These are phyloP conservation scores for Glycyrrhiza uralensis DNA, from an alignment of 306 rosid species.

Conservation along the genomic window DNA sequence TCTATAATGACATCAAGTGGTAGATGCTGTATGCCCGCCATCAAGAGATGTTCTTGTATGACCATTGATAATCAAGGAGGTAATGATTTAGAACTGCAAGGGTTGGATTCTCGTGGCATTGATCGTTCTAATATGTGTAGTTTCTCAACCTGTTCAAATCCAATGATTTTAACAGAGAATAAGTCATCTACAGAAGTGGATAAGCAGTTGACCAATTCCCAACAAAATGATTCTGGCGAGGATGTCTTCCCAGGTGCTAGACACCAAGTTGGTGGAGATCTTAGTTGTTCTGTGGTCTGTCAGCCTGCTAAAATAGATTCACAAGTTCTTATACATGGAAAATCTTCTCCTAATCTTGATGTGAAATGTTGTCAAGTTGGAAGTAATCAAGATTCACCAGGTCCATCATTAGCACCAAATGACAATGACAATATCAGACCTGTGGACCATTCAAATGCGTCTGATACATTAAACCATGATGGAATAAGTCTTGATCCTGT, in stretches of 20 bases:
- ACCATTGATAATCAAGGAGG: conserved; percentile 34
- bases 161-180: conserved; percentile 36
- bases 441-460: conserved; percentile 35
- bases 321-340: conserved; percentile 26
- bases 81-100: conserved; percentile 32
- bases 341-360: conserved; percentile 38
- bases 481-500: conserved; percentile 34
- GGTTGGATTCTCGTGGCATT: conserved; percentile 31
- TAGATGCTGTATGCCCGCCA: conserved; percentile 30
- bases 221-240: conserved; percentile 30
- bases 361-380: conserved; percentile 33
- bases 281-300: conserved; percentile 35
- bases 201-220: conserved; percentile 30
- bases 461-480: conserved; percentile 33
- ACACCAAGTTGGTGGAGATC: conserved; percentile 37
- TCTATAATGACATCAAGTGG: conserved; percentile 31
- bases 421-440: conserved; percentile 26
- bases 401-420: conserved; percentile 33
- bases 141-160: conserved; percentile 40
- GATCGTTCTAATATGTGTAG: conserved; percentile 31
- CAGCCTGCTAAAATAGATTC: conserved; percentile 36
- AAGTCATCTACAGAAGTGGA: conserved; percentile 38
- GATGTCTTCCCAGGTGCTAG: conserved; percentile 31
- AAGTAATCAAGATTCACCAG: conserved; percentile 37
- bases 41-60: conserved; percentile 32